Conservation (phyloP, 352 stramenopile species). For the Phytophthora podocarpi region DNA sequence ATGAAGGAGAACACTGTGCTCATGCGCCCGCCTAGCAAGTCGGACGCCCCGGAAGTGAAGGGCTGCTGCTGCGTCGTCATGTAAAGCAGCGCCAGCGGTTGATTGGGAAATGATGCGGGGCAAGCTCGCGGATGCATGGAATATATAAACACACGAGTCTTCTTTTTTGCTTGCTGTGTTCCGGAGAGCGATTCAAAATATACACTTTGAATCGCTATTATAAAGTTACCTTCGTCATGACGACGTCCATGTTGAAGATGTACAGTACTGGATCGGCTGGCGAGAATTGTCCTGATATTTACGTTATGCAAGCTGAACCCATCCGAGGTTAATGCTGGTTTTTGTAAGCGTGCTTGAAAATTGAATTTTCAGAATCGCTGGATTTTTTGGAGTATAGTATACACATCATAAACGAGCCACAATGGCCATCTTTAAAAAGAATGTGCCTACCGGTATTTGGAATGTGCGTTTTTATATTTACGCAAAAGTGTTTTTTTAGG, state of each 20-base stretch:
- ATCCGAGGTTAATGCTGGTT: conserved; percentile 8
- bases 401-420: conserved; percentile 1
- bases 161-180: background rate
- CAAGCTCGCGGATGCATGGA: conserved; percentile 22
- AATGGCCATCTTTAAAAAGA: background rate
- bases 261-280: no score
- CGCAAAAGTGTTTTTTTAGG: no score
- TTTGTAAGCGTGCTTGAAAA: conserved; percentile 11
- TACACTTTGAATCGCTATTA: no score
- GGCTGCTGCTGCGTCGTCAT: conserved; percentile 70
- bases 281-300: conserved; percentile 16
- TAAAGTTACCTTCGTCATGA: no score
- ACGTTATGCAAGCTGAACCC: conserved; percentile 12
- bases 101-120: conserved; percentile 14
- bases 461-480: no score
- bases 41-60: conserved; percentile 32
- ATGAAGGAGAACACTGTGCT: conserved; percentile 58
- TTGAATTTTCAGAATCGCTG: conserved; percentile 7
- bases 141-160: conserved; percentile 30
- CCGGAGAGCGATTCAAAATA: conserved; percentile 8
- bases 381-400: conserved; percentile 26
- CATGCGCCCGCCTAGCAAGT: conserved; percentile 36
- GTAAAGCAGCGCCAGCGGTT: conserved; percentile 25
- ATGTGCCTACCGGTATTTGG: no score
- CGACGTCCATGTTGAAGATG: conserved; percentile 13